These are phyloP conservation scores for Phallus indusiatus DNA, from an alignment of 768 basidiomycete species.

Conservation along the genomic window DNA sequence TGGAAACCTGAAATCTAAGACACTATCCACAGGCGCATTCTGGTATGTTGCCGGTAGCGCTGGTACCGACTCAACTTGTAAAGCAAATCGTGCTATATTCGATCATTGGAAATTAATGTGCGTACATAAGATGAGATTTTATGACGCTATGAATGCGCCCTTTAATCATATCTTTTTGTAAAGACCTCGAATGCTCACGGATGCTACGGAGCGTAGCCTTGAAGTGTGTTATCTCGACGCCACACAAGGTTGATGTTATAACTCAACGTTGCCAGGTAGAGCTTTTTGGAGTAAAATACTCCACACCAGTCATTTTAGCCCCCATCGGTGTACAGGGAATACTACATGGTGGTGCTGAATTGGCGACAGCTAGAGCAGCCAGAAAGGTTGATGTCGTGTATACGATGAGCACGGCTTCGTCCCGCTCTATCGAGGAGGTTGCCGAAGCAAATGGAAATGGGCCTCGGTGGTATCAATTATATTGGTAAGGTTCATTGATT, in stretches of 20 bases:
- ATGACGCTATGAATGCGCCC: neutral
- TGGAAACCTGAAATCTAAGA: too few species aligned
- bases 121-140: neutral
- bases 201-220: slow-evolving; percentile 46
- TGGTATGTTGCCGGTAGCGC: slow-evolving; percentile 73
- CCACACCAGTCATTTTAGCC: slow-evolving; percentile 55
- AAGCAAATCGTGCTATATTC: slow-evolving; percentile 54
- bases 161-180: neutral
- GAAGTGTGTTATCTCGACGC: slow-evolving; percentile 32
- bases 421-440: slow-evolving; percentile 68
- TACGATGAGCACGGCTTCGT: slow-evolving; percentile 68
- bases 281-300: slow-evolving; percentile 50
- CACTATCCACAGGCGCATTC: slow-evolving; percentile 43
- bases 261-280: neutral
- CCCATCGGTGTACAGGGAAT: slow-evolving; percentile 70
- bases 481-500: slow-evolving; percentile 41
- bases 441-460: slow-evolving; percentile 58
- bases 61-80: slow-evolving; percentile 58
- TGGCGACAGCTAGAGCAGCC: slow-evolving; percentile 60
- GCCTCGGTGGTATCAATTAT: slow-evolving; percentile 73
- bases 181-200: slow-evolving; percentile 63
- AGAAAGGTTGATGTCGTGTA: slow-evolving; percentile 53
- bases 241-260: neutral
- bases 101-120: slow-evolving; percentile 57
- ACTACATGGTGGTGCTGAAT: slow-evolving; percentile 60